Percentiles rank a stretch among this genome's conserved stretches.
Conservation (phyloP, 2,329 filamentous ascomycete species). For the Paraphaeosphaeria sporulosa region DNA sequence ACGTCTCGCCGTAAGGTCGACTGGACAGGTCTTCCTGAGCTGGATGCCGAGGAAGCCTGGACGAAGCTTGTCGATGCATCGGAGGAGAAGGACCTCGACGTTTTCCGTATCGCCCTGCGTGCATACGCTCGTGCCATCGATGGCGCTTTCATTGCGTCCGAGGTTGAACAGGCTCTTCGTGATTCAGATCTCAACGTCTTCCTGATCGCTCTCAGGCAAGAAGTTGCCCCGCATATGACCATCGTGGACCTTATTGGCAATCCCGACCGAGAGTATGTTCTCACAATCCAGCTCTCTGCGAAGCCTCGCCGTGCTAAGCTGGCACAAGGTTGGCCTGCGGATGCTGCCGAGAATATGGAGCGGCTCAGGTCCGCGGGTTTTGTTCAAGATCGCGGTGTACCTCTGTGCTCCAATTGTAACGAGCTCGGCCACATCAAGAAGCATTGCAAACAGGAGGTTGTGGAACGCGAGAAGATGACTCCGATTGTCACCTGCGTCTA, state of each 20-base stretch:
- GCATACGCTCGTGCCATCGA: conserved; percentile 57
- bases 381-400: conserved; percentile 65
- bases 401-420: conserved; percentile 70
- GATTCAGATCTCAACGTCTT: conserved; percentile 56
- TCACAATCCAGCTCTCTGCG: conserved; percentile 68
- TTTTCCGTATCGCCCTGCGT: conserved; percentile 56
- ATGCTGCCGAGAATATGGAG: conserved; percentile 65
- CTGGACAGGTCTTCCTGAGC: conserved; percentile 54
- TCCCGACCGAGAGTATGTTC: conserved; percentile 68
- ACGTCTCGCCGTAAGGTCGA: conserved; percentile 49
- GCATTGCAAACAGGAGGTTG: conserved; percentile 66
- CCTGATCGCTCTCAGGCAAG: conserved; percentile 61
- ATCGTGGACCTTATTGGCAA: conserved; percentile 63
- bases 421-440: conserved; percentile 70
- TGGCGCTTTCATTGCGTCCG: conserved; percentile 51
- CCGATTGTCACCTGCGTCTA: conserved; percentile 68
- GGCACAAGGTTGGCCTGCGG: conserved; percentile 66
- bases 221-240: conserved; percentile 54
- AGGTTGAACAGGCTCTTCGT: conserved; percentile 61
- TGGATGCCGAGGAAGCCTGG: conserved; percentile 60
- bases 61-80: conserved; percentile 57
- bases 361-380: conserved; percentile 73
- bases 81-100: conserved; percentile 57
- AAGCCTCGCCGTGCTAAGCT: conserved; percentile 63
- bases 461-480: conserved; percentile 54